phyloP scores from a whole-genome alignment of 176 grass and related monocot genomes.

The Bolboschoenus planiculmis region DNA sequence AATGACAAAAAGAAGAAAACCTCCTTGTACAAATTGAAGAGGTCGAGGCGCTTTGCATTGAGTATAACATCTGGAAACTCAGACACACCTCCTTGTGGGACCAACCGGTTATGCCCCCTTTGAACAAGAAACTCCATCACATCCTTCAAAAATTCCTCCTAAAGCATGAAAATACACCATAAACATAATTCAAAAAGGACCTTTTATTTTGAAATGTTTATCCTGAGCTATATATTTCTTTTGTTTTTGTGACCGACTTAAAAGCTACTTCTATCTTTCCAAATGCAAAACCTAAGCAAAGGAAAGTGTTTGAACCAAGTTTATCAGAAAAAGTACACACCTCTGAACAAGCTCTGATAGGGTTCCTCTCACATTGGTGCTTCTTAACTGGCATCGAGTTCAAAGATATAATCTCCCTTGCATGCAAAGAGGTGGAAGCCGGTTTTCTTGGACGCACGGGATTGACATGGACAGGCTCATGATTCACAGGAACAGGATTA shows the following conservation, averaged over 20 bases:
- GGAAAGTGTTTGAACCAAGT: not conserved
- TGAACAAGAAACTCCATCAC: constrained; percentile 85
- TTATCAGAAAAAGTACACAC: constrained; percentile 23
- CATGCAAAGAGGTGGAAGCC: constrained; percentile 43
- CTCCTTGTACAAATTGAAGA: constrained; percentile 98
- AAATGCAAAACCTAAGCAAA: not conserved
- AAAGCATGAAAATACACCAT: constrained; percentile 7
- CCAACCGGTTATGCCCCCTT: constrained; percentile 80
- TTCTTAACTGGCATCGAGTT: constrained; percentile 97
- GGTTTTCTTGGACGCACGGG: constrained; percentile 68
- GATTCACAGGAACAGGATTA: constrained; percentile 39
- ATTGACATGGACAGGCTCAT: constrained; percentile 39
- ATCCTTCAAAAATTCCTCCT: constrained; percentile 95
- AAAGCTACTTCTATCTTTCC: not conserved
- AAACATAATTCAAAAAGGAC: not conserved
- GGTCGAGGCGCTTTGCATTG: constrained; percentile 94
- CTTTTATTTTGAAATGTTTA: not conserved
- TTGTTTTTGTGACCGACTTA: not conserved
- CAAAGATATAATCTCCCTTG: constrained; percentile 57
- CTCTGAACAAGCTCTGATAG: constrained; percentile 82
- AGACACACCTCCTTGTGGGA: constrained; percentile 78
- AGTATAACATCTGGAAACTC: constrained; percentile 97
- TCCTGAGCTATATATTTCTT: not conserved
- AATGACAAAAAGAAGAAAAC: constrained; percentile 30
- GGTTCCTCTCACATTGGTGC: constrained; percentile 71